Conservation (phyloP, 768 basidiomycete genomes). For the Candolleomyces eurysporus region DNA sequence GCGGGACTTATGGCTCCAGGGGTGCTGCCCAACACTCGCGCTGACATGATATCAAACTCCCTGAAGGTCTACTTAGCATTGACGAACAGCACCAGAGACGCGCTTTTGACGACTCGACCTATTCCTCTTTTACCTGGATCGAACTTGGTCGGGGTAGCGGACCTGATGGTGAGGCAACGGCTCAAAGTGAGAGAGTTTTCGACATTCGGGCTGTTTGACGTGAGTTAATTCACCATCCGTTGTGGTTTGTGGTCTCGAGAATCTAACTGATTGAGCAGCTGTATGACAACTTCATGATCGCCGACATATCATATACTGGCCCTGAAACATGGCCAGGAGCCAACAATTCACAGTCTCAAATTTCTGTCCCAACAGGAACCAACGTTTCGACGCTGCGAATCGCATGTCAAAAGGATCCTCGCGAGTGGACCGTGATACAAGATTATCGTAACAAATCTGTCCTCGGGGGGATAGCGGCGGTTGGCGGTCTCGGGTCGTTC, state of each 20-base stretch:
- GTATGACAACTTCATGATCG: slow-evolving; percentile 11
- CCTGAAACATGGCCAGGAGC: slow-evolving; percentile 11
- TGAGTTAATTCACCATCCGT: slow-evolving; percentile 1
- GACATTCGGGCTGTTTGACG: slow-evolving; percentile 15
- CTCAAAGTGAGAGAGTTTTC: slow-evolving; percentile 8
- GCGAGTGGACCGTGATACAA: slow-evolving; percentile 14
- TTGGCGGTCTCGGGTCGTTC: slow-evolving; percentile 24
- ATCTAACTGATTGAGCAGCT: slow-evolving; percentile 3
- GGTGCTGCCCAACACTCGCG: no score
- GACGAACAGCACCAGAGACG: slow-evolving; percentile 9
- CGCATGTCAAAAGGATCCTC: slow-evolving; percentile 5
- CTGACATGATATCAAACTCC: not conserved
- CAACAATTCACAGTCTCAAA: no score
- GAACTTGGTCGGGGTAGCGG: slow-evolving; percentile 13
- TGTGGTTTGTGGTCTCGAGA: not conserved
- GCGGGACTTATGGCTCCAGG: not conserved
- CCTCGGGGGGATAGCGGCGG: slow-evolving; percentile 15
- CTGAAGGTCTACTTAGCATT: slow-evolving; percentile 10
- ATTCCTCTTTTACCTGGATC: slow-evolving; percentile 16
- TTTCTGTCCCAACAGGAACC: not conserved
- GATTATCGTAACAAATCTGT: slow-evolving; percentile 18
- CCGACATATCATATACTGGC: slow-evolving; percentile 6
- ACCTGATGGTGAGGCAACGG: slow-evolving; percentile 5
- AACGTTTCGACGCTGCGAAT: slow-evolving; percentile 16
- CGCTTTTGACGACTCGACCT: slow-evolving; percentile 11